Evolutionary conservation across 2,329 filamentous ascomycete species (phyloP).

Genomic region (Neopestalotiopsis sp.): DNA sequence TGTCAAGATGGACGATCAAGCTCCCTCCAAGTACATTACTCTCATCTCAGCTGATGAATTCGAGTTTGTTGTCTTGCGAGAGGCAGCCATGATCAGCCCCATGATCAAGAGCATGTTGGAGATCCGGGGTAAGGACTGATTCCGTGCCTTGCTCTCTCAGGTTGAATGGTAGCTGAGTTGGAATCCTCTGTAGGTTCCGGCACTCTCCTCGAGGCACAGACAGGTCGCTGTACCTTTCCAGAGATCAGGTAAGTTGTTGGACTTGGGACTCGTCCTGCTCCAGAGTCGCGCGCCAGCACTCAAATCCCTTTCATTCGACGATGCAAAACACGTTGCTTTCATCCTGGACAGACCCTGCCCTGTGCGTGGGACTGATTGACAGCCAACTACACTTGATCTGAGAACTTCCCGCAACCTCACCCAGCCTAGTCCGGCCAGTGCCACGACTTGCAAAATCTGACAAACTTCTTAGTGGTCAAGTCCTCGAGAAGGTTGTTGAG

Average conservation of each 20-base stretch:
- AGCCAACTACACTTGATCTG: constrained; percentile 70
- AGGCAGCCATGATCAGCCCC: constrained; percentile 71
- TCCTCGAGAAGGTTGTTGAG: constrained; percentile 81
- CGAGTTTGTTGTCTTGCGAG: constrained; percentile 76
- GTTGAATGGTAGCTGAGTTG: constrained; percentile 18
- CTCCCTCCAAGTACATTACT: constrained; percentile 71
- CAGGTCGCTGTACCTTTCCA: constrained; percentile 69
- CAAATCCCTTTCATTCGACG: constrained; percentile 30
- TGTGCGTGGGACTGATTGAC: constrained; percentile 52
- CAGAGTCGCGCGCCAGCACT: neutral
- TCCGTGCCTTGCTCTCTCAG: constrained; percentile 18
- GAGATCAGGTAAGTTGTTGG: constrained; percentile 71
- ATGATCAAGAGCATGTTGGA: constrained; percentile 79
- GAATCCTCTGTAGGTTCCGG: constrained; percentile 10
- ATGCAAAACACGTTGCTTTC: constrained; percentile 47
- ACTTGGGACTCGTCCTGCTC: neutral
- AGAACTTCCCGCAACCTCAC: constrained; percentile 36
- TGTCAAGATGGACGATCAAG: constrained; percentile 27
- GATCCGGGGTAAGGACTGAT: constrained; percentile 59
- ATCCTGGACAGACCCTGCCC: constrained; percentile 51
- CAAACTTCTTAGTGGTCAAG: constrained; percentile 59
- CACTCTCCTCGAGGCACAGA: constrained; percentile 56
- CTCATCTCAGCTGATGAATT: constrained; percentile 77
- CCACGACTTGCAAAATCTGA: constrained; percentile 15
- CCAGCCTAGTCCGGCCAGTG: constrained; percentile 19